Base-by-base conservation (phyloP, 148 eudicot genomes). In the Amaranthus palmeri region DNA sequence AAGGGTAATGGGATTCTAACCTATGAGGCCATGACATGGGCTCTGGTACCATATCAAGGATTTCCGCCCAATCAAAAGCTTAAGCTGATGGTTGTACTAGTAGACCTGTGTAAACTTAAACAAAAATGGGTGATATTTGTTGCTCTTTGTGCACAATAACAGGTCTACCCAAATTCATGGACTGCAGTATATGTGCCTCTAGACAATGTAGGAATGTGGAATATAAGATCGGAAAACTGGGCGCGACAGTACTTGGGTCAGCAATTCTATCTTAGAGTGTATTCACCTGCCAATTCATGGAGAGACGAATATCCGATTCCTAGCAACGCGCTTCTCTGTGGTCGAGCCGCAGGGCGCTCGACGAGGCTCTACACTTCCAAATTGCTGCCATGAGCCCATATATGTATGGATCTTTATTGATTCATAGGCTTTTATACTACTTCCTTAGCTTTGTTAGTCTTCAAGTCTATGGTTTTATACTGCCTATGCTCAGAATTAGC, bases 171-270 rank as follows among this genome's bases (percentile, higher is more conserved):
- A 4, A 79, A 65, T 4, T 88, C 91, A 44, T 85, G 91, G 91
- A 88, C 88, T 17, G 87, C 88, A 47, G 57, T 80, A 2, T 88
- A 88, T 70, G 80, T 88, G 79, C 88, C 91, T 10, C 61, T 87
- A n/a, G 88, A 85, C 84, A 87, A 87, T 67, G 91, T 87, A 43
- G 91, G 91, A 62, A 88, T 88, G 88, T 83, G 92, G 89, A 85
- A 85, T 50, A 47, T 85, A 41, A 79, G 92, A 71, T 85, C 92
- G 4, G 84, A 84, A 74, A 85, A 83, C 77, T 88, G 92, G 92
- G 87, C 82, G 54, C 79, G 89, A 15, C 87, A 80, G 58, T 88
- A 88, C 73, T 71, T 87, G 56, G 91, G 91, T 6, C 88, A 87
- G 65, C 91, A 85, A 74, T 87, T 87, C 71, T 88, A 88, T 62